Evolutionary conservation across 2,329 filamentous ascomycete genomes (phyloP).

Genomic region (Diaporthe sp.): DNA sequence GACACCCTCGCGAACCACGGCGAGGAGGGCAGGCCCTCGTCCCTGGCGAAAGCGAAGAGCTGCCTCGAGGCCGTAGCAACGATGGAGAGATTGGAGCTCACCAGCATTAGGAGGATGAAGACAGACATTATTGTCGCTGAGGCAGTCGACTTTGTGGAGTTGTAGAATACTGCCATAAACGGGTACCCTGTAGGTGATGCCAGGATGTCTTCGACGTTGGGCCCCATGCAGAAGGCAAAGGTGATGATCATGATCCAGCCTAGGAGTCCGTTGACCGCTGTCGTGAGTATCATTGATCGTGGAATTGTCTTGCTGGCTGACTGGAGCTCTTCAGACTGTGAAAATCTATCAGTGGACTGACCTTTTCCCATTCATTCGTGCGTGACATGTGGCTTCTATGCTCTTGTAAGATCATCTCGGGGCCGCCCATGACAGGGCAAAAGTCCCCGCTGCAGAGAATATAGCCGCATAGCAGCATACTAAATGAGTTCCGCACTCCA

Average conservation of each 20-base stretch:
- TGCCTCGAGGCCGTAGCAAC: conserved; percentile 47
- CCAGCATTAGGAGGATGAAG: conserved; percentile 44
- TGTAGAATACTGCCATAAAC: conserved; percentile 46
- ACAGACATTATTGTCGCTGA: conserved; percentile 44
- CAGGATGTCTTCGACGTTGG: conserved; percentile 31
- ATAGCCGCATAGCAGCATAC: background rate
- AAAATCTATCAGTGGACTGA: background rate
- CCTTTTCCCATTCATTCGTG: background rate
- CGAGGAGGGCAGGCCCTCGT: conserved; percentile 51
- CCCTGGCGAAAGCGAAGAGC: conserved; percentile 49
- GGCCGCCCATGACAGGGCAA: no score
- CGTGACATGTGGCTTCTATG: background rate
- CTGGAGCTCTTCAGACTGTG: conserved; percentile 49
- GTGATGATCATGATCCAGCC: conserved; percentile 45
- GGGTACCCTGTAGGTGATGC: conserved; percentile 43
- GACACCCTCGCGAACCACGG: conserved; percentile 44
- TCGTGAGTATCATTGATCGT: conserved; percentile 51
- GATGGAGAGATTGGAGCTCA: conserved; percentile 44
- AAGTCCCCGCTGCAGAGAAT: background rate
- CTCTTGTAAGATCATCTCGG: background rate
- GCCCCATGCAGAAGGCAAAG: conserved; percentile 39
- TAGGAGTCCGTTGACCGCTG: conserved; percentile 50
- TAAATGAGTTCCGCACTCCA: no score
- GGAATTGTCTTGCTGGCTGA: conserved; percentile 48
- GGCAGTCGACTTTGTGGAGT: conserved; percentile 40